Percentiles rank a stretch among this genome's conserved stretches.
These are phyloP conservation scores for Sporothrix mexicana DNA, from an alignment of 2,329 filamentous ascomycete genomes.

Conservation along the genomic window DNA sequence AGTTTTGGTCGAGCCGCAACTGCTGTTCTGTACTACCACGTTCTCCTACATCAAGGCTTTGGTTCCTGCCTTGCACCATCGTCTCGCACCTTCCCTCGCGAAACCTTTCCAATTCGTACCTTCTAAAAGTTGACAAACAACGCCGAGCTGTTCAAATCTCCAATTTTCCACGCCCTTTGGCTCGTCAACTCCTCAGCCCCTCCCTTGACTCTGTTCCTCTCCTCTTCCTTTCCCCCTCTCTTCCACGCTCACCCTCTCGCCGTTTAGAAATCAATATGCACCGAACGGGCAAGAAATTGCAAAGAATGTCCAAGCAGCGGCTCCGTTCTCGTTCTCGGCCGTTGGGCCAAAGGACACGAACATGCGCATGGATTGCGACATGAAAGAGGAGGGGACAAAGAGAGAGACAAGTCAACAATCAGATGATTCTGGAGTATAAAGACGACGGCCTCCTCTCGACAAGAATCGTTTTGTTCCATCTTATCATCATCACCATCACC, in stretches of 20 bases:
- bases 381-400: not conserved
- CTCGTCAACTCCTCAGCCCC: not conserved
- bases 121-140: not conserved
- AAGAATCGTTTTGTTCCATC: not conserved
- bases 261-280: slow-evolving; percentile 3
- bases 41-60: not conserved
- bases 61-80: not conserved
- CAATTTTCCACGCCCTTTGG: slow-evolving; percentile 10
- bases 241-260: not conserved
- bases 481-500: slow-evolving; percentile 15
- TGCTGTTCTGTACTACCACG: not conserved
- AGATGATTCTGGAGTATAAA: not conserved
- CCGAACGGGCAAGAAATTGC: not conserved
- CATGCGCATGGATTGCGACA: slow-evolving; percentile 2
- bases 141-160: not conserved
- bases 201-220: not conserved
- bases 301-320: not conserved
- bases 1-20: slow-evolving; percentile 33
- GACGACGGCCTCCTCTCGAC: not conserved
- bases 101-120: slow-evolving; percentile 1
- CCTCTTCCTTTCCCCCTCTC: not conserved
- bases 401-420: not conserved
- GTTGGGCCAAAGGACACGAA: not conserved
- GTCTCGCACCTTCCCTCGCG: slow-evolving; percentile 4
- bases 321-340: not conserved